These are phyloP conservation scores for Penicillium antarcticum DNA, from an alignment of 495 filamentous ascomycete genomes.

Conservation along the genomic window DNA sequence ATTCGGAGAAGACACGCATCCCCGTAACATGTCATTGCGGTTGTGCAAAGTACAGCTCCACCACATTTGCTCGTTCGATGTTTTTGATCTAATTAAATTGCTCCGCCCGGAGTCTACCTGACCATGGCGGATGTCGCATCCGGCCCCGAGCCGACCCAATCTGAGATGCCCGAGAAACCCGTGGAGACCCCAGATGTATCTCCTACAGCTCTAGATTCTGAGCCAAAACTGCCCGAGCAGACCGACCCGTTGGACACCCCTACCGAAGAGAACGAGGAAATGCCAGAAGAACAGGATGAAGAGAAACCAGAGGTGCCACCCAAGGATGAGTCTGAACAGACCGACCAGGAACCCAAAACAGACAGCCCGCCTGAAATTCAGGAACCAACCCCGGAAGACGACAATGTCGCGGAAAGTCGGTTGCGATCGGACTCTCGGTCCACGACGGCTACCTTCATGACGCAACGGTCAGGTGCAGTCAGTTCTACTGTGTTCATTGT, in stretches of 20 bases:
- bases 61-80: slow-evolving; percentile 31
- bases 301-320: slow-evolving; percentile 23
- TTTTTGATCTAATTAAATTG: slow-evolving; percentile 23
- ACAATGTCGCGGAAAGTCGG: slow-evolving; percentile 30
- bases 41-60: background rate
- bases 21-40: slow-evolving; percentile 7
- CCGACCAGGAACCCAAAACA: slow-evolving; percentile 8
- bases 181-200: slow-evolving; percentile 32
- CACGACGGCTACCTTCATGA: slow-evolving; percentile 51
- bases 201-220: slow-evolving; percentile 22
- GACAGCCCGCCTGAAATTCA: slow-evolving; percentile 21
- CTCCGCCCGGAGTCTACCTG: slow-evolving; percentile 38
- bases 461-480: slow-evolving; percentile 57
- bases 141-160: slow-evolving; percentile 34
- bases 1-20: slow-evolving; percentile 27
- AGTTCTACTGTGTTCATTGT: slow-evolving; percentile 95
- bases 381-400: slow-evolving; percentile 26
- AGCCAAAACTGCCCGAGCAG: slow-evolving; percentile 28
- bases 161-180: slow-evolving; percentile 28
- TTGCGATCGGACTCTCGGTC: slow-evolving; percentile 58
- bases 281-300: slow-evolving; percentile 4
- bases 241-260: slow-evolving; percentile 26
- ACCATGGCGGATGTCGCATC: slow-evolving; percentile 47
- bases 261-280: slow-evolving; percentile 20
- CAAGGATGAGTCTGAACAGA: slow-evolving; percentile 15